A percentile compares a stretch with the other conserved stretches of the same genome.
phyloP scores from a whole-genome alignment of 495 filamentous ascomycete genomes.

The Daldinia caldariorum region DNA sequence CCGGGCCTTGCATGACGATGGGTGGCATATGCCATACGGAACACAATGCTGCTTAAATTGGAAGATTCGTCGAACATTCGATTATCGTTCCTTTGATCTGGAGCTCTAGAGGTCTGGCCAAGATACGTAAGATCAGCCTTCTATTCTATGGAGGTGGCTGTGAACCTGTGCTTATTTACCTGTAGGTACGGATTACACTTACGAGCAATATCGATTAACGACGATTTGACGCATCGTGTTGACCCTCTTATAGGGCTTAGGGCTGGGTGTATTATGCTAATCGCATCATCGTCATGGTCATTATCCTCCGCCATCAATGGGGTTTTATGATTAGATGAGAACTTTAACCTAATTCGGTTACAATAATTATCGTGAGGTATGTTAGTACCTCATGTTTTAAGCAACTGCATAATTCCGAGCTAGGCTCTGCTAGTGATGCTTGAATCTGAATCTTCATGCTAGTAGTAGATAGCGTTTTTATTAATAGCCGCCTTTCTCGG shows the following conservation, averaged over 20 bases:
- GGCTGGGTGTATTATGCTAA: conserved; percentile 26
- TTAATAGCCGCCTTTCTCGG: not conserved
- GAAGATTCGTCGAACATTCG: conserved; percentile 29
- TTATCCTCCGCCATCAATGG: not conserved
- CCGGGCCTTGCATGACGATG: not conserved
- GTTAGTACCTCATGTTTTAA: not conserved
- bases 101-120: conserved; percentile 18
- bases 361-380: not conserved
- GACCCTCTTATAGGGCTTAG: conserved; percentile 38
- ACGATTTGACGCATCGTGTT: not conserved
- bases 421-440: not conserved
- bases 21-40: not conserved
- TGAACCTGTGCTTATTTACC: conserved; percentile 6
- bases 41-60: conserved; percentile 19
- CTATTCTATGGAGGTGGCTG: conserved; percentile 39
- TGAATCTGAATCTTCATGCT: not conserved
- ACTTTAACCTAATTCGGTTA: not conserved
- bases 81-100: conserved; percentile 17
- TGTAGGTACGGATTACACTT: not conserved
- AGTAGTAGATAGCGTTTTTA: not conserved
- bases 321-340: conserved; percentile 6
- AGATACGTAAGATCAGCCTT: conserved; percentile 35
- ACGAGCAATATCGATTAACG: not conserved
- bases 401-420: not conserved
- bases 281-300: conserved; percentile 3